Conservation (phyloP, 192 early-diverging fungal species). For the Mortierella alpina region DNA sequence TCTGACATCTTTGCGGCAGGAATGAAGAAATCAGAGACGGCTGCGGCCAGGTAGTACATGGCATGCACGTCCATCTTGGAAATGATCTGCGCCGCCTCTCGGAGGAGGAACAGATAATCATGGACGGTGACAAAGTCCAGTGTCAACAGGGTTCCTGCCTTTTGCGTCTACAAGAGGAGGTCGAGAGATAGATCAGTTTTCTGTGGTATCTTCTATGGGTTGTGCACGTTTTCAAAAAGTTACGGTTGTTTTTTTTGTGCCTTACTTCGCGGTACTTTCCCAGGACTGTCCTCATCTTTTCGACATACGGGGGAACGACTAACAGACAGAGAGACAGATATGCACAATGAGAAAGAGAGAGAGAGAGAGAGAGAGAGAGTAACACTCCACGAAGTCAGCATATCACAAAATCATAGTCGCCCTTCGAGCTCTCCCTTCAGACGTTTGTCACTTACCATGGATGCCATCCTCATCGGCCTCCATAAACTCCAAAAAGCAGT, state of each 20-base stretch:
- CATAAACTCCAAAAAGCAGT: constrained; percentile 89
- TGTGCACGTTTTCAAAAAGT: not conserved
- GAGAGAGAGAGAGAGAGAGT: not conserved
- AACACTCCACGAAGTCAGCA: no score
- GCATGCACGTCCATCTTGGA: constrained; percentile 71
- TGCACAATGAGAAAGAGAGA: not conserved
- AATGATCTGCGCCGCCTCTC: constrained; percentile 76
- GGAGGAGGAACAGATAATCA: constrained; percentile 93
- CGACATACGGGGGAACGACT: constrained; percentile 78
- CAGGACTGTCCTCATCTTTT: constrained; percentile 73
- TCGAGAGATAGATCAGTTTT: constrained; percentile 79
- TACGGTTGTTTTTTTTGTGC: not conserved
- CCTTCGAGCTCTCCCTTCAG: not conserved
- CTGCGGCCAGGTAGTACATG: constrained; percentile 98
- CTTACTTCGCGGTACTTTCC: constrained; percentile 72
- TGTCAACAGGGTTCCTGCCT: constrained; percentile 74
- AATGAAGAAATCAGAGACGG: constrained; percentile 99
- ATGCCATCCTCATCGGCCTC: constrained; percentile 71
- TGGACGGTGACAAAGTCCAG: constrained; percentile 89
- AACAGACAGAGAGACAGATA: not conserved
- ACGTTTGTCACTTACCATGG: constrained; percentile 54
- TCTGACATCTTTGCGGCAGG: constrained; percentile 91
- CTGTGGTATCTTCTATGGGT: constrained; percentile 56
- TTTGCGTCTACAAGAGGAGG: constrained; percentile 71
- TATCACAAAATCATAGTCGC: not conserved